Evolutionary conservation across 176 grass and related monocot genomes (phyloP).

Genomic region (Calamus simplicifolius): DNA sequence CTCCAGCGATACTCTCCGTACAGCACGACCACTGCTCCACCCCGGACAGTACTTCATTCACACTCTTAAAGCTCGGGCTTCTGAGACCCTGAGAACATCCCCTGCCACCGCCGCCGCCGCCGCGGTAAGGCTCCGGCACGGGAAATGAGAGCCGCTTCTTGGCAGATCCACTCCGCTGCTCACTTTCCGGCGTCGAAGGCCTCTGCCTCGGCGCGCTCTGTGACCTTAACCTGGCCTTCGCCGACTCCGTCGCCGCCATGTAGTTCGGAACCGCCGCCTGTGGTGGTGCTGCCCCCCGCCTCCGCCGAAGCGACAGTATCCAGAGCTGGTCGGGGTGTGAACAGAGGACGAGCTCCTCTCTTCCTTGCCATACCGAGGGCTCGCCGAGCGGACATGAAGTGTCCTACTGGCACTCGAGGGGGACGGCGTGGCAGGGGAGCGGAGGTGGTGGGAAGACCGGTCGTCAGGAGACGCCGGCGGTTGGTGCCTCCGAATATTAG

Average conservation of each 20-base stretch:
- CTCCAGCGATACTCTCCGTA: slow-evolving; percentile 53
- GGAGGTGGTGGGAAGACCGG: background rate
- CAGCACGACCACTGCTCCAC: slow-evolving; percentile 74
- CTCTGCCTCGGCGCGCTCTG: slow-evolving; percentile 80
- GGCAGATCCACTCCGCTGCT: slow-evolving; percentile 12
- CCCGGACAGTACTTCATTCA: slow-evolving; percentile 48
- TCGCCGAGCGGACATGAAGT: slow-evolving; percentile 68
- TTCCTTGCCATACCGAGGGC: slow-evolving; percentile 41
- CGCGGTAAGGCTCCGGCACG: slow-evolving; percentile 19
- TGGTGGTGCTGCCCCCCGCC: background rate
- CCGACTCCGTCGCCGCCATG: slow-evolving; percentile 94
- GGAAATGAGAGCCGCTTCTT: slow-evolving; percentile 94
- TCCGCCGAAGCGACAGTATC: no score
- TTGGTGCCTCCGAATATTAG: slow-evolving; percentile 19
- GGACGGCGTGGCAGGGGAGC: slow-evolving; percentile 55
- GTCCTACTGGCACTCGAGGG: slow-evolving; percentile 37
- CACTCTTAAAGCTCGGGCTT: slow-evolving; percentile 94
- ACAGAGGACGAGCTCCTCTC: slow-evolving; percentile 4
- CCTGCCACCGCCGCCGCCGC: slow-evolving; percentile 6
- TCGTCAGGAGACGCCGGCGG: slow-evolving; percentile 12
- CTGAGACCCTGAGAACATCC: slow-evolving; percentile 46
- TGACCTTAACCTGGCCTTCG: slow-evolving; percentile 63
- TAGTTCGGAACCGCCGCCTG: slow-evolving; percentile 50
- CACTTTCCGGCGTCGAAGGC: slow-evolving; percentile 56
- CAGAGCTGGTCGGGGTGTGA: no score